These are phyloP conservation scores for Colletotrichum scovillei DNA, from an alignment of 2,329 filamentous ascomycete genomes.

Conservation along the genomic window DNA sequence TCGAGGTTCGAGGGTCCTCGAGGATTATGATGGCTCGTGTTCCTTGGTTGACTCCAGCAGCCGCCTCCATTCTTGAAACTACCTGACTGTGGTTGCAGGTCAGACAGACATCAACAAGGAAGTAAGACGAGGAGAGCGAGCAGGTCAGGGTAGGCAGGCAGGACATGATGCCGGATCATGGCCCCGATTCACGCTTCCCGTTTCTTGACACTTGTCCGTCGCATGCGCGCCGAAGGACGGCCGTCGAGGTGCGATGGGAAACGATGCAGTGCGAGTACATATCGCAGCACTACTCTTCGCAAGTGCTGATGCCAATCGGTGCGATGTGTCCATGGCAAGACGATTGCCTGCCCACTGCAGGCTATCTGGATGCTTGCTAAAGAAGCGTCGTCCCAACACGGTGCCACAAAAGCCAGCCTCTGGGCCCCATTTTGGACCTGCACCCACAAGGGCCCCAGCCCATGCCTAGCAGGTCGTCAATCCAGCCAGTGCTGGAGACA, in stretches of 20 bases:
- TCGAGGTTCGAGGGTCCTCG: constrained; percentile 27
- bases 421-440: constrained; percentile 29
- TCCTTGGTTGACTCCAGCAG: constrained; percentile 23
- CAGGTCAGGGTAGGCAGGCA: not conserved
- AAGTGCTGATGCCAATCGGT: constrained; percentile 35
- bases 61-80: not conserved
- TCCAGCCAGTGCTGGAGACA: constrained; percentile 30
- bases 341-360: constrained; percentile 7
- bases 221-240: not conserved
- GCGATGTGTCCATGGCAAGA: constrained; percentile 11
- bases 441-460: constrained; percentile 6
- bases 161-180: not conserved
- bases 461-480: constrained; percentile 16
- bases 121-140: not conserved
- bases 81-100: not conserved
- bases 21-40: constrained; percentile 24
- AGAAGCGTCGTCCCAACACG: constrained; percentile 36
- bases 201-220: not conserved
- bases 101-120: constrained; percentile 1
- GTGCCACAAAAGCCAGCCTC: constrained; percentile 33
- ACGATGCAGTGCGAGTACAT: constrained; percentile 16
- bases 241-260: not conserved
- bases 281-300: constrained; percentile 28
- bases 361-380: constrained; percentile 25
- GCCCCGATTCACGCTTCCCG: constrained; percentile 21